Evolutionary conservation across 1,139 yeast genomes (phyloP).

Genomic region (Hanseniaspora sp.): DNA sequence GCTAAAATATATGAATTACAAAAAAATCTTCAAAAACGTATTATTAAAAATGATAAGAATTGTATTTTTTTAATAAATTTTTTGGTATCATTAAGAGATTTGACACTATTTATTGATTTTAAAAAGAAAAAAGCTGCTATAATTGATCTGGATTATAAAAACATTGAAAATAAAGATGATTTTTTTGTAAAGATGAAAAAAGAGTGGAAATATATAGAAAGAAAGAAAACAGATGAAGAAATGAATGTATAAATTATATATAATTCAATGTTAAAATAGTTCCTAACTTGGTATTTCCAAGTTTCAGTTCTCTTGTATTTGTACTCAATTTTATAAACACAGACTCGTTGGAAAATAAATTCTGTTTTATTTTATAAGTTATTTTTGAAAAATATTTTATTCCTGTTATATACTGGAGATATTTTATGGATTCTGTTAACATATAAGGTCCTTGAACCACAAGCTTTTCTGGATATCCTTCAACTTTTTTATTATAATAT

Average conservation of each 20-base stretch:
- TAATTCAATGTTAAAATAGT: background rate
- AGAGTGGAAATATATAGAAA: background rate
- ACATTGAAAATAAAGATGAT: background rate
- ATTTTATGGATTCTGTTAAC: conserved; percentile 42
- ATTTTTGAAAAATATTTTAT: background rate
- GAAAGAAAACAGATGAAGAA: background rate
- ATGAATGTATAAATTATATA: background rate
- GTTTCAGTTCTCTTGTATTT: background rate
- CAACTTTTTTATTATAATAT: conserved; percentile 41
- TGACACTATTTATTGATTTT: conserved; percentile 3
- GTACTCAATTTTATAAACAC: background rate
- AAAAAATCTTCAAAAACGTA: background rate
- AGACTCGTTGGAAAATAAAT: background rate
- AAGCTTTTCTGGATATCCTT: conserved; percentile 44
- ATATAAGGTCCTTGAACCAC: conserved; percentile 78
- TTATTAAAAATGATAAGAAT: background rate
- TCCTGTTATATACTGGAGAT: background rate
- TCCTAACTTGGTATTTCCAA: conserved; percentile 2
- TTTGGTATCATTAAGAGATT: conserved; percentile 7
- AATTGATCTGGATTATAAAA: conserved; percentile 10
- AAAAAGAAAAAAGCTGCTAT: background rate
- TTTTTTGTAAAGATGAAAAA: conserved; percentile 4
- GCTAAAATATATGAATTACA: background rate
- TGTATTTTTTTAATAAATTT: background rate
- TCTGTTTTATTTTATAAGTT: background rate